Percentiles rank a stretch among this genome's conserved stretches.
Conservation (phyloP, 169 alveolate genomes). For the Plasmodium knowlesi region DNA sequence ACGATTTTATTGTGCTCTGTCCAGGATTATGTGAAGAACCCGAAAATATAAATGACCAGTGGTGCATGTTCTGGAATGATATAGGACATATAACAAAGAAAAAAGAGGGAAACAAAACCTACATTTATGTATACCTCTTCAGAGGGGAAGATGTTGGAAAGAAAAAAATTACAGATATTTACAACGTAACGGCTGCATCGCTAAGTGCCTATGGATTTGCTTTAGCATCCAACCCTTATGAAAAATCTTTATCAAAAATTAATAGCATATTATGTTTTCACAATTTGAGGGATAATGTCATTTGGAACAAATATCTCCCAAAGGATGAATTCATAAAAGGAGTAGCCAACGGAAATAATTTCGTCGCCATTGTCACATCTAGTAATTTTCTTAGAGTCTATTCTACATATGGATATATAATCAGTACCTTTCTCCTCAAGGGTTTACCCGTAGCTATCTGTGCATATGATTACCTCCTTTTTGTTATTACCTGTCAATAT, state of each 20-base stretch:
- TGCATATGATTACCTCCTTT: conserved; percentile 72
- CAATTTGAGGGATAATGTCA: conserved; percentile 65
- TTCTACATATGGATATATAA: conserved; percentile 72
- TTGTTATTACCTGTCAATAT: conserved; percentile 52
- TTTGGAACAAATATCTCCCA: conserved; percentile 72
- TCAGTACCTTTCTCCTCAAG: conserved; percentile 58
- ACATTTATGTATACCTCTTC: conserved; percentile 68
- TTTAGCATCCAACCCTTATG: conserved; percentile 73
- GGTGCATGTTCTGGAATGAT: conserved; percentile 78
- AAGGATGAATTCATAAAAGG: conserved; percentile 68
- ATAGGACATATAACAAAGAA: conserved; percentile 74
- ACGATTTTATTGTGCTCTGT: conserved; percentile 57
- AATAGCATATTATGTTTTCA: conserved; percentile 71
- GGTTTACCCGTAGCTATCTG: conserved; percentile 74
- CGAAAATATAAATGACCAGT: conserved; percentile 73
- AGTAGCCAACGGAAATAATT: conserved; percentile 76
- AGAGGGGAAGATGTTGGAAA: conserved; percentile 76
- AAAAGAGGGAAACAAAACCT: conserved; percentile 73
- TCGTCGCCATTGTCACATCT: conserved; percentile 74
- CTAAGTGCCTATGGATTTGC: conserved; percentile 74
- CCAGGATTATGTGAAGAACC: conserved; percentile 77
- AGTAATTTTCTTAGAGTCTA: conserved; percentile 63
- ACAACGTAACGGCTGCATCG: conserved; percentile 74
- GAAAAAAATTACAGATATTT: conserved; percentile 73
- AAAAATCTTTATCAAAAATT: conserved; percentile 36